Evolutionary conservation across 306 rosid species (phyloP), one percentile per base, ranked within the genome.

Genomic region (Sesbania bispinosa): DNA sequence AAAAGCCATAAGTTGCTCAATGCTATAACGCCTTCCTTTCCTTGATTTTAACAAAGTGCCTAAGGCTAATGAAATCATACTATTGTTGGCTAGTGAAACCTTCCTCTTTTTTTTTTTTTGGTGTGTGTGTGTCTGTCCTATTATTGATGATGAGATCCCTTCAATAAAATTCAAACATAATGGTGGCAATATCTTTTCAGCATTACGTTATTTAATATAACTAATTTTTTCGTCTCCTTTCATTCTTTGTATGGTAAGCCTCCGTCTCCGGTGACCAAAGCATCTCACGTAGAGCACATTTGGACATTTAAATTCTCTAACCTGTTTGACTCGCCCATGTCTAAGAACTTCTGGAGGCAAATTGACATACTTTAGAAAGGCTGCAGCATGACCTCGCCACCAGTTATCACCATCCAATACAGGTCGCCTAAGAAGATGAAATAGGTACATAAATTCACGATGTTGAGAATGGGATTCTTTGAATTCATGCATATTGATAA

Each of bases 381-480:
- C 98, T 6, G 96, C 88, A 21, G 98, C 96, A 85, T 93, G 96
- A 53, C 98, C 98, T 72, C 98, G 85, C 96, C 94, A 86, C 92
- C 96, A 93, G 81, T 93, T 93, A 88, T 93, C 98, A 59, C 98
- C 98, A 41, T 81, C 85, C 83, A 93, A 80, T 73, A 65, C 68
- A 10, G 98, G 98, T 67, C 84, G 86, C 71, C 98, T 93, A 74
- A 79, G 69, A 71, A 77, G 45, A 64, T 60, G 41, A 64, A 51
- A 76, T 7, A 70, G 62, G 55, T 75, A 27, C 55, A 54, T 61
- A 43, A 67, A 39, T 35, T 76, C 33, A 14, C 69, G 60, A 60
- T 55, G 43, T 36, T 51, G 53, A 29, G 59, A 18, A 54, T 32
- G 27, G 45, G 4, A 9, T 52, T 30, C 14, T 50, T 77, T 8